Evolutionary conservation across 495 filamentous ascomycete genomes (phyloP), one percentile per base, ranked within the genome.

Genomic region (Daldinia childiae): DNA sequence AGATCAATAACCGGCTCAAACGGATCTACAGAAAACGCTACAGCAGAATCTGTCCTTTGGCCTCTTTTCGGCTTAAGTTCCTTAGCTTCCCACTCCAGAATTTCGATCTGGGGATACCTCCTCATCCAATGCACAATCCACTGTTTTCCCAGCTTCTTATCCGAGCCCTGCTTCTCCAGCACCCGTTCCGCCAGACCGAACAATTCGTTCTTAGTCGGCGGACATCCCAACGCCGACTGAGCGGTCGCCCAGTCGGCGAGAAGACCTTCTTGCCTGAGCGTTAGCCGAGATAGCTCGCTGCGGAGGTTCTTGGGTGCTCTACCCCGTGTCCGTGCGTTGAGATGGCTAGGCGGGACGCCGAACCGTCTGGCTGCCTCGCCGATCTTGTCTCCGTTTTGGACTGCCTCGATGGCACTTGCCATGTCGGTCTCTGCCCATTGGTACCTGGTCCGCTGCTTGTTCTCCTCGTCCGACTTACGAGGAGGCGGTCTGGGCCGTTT

Each of bases 111-210:
- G 8, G 70, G 61, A 39, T 69, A 73, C 19, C 70, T 54, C 29
- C 62, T 52, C 65, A 73, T 69, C 70, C 70, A 73, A 38, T 73
- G 65, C 2, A 50, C 51, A 15, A 73, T 73, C 70, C 70, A 73
- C 57, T 73, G 70, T 51, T 69, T 73, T 0, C 70, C 70, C 1
- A 69, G 38, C 56, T 34, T 62, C 19, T 39, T 45, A 26, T 68
- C 62, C 14, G 56, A 34, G 7, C 54, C 60, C 50, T 65, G 61
- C 15, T 64, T 71, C 36, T 36, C 51, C 4, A 73, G 15, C 26
- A 73, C 70, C 24, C 61, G 45, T 6, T 65, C 60, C 2, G 70
- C 70, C 0, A 73, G 60, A 8, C 39, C 2, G 19, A 68, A 73
- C 8, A 73, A 14, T 56, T 73, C 60, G 29, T 69, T 56, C 27